Conservation (phyloP, 345 rosid genomes). For the Arabis alpina region DNA sequence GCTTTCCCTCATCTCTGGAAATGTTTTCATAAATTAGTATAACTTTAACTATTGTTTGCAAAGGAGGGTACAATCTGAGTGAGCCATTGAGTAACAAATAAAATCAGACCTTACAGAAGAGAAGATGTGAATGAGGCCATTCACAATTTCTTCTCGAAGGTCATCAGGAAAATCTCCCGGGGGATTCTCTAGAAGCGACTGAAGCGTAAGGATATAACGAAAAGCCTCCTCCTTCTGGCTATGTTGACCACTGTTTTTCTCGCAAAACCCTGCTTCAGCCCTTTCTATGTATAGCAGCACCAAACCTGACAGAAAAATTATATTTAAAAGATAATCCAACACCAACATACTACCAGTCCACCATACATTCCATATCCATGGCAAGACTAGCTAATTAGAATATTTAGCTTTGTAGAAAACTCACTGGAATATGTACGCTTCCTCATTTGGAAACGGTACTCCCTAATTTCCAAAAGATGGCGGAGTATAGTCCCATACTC, state of each 20-base stretch:
- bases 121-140: conserved; percentile 73
- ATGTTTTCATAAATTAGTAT: conserved; percentile 34
- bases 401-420: conserved; percentile 41
- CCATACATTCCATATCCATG: conserved; percentile 29
- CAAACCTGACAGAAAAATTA: conserved; percentile 57
- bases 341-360: too few relatives aligned
- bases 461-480: conserved; percentile 66
- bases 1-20: conserved; percentile 91
- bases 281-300: conserved; percentile 72
- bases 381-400: conserved; percentile 14
- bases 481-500: conserved; percentile 85
- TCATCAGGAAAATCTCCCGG: conserved; percentile 83
- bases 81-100: conserved; percentile 24
- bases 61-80: conserved; percentile 28
- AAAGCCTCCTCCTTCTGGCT: conserved; percentile 77
- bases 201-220: conserved; percentile 68
- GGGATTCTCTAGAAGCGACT: conserved; percentile 84
- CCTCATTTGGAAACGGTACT: conserved; percentile 81
- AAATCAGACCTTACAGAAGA: conserved; percentile 62
- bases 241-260: conserved; percentile 53
- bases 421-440: conserved; percentile 67
- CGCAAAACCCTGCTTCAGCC: conserved; percentile 59
- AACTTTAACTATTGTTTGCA: conserved; percentile 21
- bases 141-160: conserved; percentile 63
- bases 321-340: conserved; percentile 25